Conservation (phyloP, 768 basidiomycete genomes). For the Pisolithus tinctorius region DNA sequence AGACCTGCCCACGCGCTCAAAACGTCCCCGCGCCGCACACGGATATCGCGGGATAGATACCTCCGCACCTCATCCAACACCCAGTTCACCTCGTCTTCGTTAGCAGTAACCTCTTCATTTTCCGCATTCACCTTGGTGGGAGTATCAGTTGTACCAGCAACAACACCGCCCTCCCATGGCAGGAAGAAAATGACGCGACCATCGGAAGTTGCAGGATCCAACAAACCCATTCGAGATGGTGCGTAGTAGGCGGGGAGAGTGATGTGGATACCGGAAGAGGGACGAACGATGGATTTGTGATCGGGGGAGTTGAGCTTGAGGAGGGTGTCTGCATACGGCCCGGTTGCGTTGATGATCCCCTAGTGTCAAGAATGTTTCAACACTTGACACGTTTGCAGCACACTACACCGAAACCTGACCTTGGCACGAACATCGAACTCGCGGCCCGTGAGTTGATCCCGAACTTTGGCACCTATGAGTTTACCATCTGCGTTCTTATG, state of each 20-base stretch:
- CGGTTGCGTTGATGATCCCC: slow-evolving; percentile 96
- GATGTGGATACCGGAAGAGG: slow-evolving; percentile 92
- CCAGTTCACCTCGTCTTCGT: slow-evolving; percentile 96
- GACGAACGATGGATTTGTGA: slow-evolving; percentile 83
- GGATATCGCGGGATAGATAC: slow-evolving; percentile 89
- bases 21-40: slow-evolving; percentile 90
- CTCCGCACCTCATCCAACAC: slow-evolving; percentile 87
- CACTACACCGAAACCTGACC: slow-evolving; percentile 28
- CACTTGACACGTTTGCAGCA: background rate
- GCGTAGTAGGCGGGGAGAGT: slow-evolving; percentile 97
- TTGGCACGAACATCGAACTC: slow-evolving; percentile 80
- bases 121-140: slow-evolving; percentile 56
- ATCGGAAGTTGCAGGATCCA: slow-evolving; percentile 93
- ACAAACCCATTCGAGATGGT: slow-evolving; percentile 88
- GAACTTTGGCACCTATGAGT: slow-evolving; percentile 65
- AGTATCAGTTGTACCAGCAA: slow-evolving; percentile 94
- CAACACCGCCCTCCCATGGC: slow-evolving; percentile 96
- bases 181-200: slow-evolving; percentile 99
- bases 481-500: slow-evolving; percentile 62
- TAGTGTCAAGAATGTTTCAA: slow-evolving; percentile 18
- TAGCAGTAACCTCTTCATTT: slow-evolving; percentile 62
- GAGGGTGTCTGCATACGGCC: slow-evolving; percentile 85
- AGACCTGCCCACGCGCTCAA: slow-evolving; percentile 93
- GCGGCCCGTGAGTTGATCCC: slow-evolving; percentile 77
- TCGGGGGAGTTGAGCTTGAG: slow-evolving; percentile 72